Percentiles rank a stretch among this genome's conserved stretches.
These are phyloP conservation scores for Coniochaeta sp. DNA, from an alignment of 2,329 filamentous ascomycete species.

Conservation along the genomic window DNA sequence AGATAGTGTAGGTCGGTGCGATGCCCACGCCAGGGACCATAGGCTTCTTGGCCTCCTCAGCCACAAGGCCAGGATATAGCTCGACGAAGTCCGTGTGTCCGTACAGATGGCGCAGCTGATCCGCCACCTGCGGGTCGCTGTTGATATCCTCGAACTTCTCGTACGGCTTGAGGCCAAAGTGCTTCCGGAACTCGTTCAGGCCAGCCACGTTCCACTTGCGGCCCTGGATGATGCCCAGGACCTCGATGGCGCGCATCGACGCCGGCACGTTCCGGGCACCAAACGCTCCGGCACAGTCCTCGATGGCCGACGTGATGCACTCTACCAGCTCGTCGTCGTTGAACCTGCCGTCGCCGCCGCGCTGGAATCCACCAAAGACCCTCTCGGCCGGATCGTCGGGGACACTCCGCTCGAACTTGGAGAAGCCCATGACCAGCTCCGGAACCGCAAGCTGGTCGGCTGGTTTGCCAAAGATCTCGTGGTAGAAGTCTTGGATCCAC, in stretches of 20 bases:
- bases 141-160: constrained; percentile 80
- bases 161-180: constrained; percentile 71
- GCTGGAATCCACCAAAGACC: constrained; percentile 58
- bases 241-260: constrained; percentile 68
- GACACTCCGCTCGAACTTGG: constrained; percentile 53
- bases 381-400: constrained; percentile 62
- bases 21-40: constrained; percentile 71
- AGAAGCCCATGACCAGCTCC: constrained; percentile 56
- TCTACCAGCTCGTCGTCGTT: constrained; percentile 69
- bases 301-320: constrained; percentile 61
- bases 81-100: constrained; percentile 75
- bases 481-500: constrained; percentile 69
- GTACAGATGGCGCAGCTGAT: constrained; percentile 60
- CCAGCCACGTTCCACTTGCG: constrained; percentile 71
- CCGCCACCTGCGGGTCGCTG: constrained; percentile 62
- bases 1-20: constrained; percentile 68
- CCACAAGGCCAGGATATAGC: constrained; percentile 70
- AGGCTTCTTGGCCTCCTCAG: constrained; percentile 67
- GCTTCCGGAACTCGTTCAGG: constrained; percentile 78
- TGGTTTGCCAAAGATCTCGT: constrained; percentile 54
- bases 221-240: constrained; percentile 72
- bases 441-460: constrained; percentile 45
- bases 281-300: constrained; percentile 70
- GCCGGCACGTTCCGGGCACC: constrained; percentile 68
- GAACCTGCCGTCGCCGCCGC: constrained; percentile 61